Evolutionary conservation across 2,329 filamentous ascomycete genomes (phyloP).

Genomic region (Fusarium ambrosium): DNA sequence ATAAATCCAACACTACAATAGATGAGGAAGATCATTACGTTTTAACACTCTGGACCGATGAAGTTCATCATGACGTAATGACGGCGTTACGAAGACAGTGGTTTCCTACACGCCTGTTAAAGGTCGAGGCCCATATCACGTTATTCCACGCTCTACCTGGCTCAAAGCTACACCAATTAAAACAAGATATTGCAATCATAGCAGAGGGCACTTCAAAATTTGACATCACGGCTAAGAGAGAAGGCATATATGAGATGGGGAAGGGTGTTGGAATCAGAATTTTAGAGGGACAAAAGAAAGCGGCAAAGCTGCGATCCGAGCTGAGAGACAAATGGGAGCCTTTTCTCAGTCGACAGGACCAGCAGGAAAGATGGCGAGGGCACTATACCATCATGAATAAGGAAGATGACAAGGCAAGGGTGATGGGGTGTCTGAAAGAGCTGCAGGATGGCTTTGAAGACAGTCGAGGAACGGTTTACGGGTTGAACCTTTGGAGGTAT

Average conservation of each 20-base stretch:
- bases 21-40: slow-evolving; percentile 22
- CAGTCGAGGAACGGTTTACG: slow-evolving; percentile 19
- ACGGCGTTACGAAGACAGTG: slow-evolving; percentile 23
- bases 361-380: slow-evolving; percentile 26
- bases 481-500: slow-evolving; percentile 27
- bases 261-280: slow-evolving; percentile 34
- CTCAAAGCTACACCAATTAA: slow-evolving; percentile 19
- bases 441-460: slow-evolving; percentile 5
- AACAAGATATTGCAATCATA: slow-evolving; percentile 6
- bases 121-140: slow-evolving; percentile 34
- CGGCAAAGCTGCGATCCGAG: slow-evolving; percentile 9
- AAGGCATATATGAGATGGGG: slow-evolving; percentile 25
- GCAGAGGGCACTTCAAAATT: slow-evolving; percentile 6
- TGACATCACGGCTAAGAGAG: neutral
- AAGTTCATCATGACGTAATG: slow-evolving; percentile 23
- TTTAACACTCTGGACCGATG: slow-evolving; percentile 28
- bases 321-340: slow-evolving; percentile 23
- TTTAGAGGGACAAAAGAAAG: slow-evolving; percentile 16
- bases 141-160: slow-evolving; percentile 36
- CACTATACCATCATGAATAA: slow-evolving; percentile 41
- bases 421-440: slow-evolving; percentile 11
- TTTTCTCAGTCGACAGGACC: slow-evolving; percentile 32
- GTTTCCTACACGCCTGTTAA: slow-evolving; percentile 29
- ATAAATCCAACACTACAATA: slow-evolving; percentile 2
- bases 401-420: slow-evolving; percentile 28